Base-by-base conservation (phyloP, 2,329 filamentous ascomycete genomes). In the Colletotrichum shisoi region DNA sequence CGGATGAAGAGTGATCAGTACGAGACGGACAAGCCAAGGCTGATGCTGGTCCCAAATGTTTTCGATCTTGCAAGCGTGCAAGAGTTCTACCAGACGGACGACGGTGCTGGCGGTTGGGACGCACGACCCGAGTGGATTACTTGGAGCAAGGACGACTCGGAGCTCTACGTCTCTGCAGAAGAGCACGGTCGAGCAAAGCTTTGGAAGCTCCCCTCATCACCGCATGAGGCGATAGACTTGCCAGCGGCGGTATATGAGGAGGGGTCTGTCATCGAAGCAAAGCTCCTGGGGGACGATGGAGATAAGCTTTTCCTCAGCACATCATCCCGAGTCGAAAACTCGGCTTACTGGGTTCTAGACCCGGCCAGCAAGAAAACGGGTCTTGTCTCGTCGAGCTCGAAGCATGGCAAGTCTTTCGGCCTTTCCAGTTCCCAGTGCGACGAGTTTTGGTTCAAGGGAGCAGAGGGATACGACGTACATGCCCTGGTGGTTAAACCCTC, bases 1-100 rank as follows among this genome's bases (percentile, higher is more conserved):
- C 87, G 91, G 69, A 96, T 96, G 93, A 85, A 86, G 70, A 85
- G 85, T 63, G 83, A 87, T 58, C 87, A 90, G 67, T 96, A 97
- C 75, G 93, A 97, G 77, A 87, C 90, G 17, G 93, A 97, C 79
- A 91, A 91, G 76, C 85, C 89, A 51, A 85, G 88, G 51, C 79
- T 93, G 4, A 79, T 93, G 69, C 78, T 92, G 3, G 76, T 92
- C 7, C 84, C 86, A 1, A 84, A 92, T 71, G 79, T 91, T 56
- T 76, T 76, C 15, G 83, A 88, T 67, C 78, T 88, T 11, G 80
- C 80, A 67, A 84, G 85, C 66, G 84, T 88, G 13, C 81, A 87
- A 69, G 87, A 89, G 72, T 88, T 89, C 68, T 90, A 86, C 72
- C 79, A 84, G 66, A 86, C 86, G 0, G 76, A 83, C 3, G 87